Evolutionary conservation across 2,329 filamentous ascomycete genomes (phyloP), one percentile per base, ranked within the genome.

Genomic region (Fusarium continuum): DNA sequence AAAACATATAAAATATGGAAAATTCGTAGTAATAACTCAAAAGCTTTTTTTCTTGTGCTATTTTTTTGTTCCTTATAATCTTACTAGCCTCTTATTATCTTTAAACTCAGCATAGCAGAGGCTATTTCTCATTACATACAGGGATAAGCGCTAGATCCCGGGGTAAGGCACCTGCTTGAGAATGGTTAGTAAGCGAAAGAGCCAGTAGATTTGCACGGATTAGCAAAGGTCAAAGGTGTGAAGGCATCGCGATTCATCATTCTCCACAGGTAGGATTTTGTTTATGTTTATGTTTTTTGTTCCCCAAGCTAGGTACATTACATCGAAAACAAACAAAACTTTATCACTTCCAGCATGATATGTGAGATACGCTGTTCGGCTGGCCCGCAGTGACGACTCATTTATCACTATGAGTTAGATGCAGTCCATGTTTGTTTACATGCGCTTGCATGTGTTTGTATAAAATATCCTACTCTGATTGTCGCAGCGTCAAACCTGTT

Each of bases 121-220:
- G n/a, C n/a, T n/a, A n/a, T n/a, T n/a, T n/a, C n/a, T n/a, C n/a
- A n/a, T n/a, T n/a, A n/a, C n/a, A n/a, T n/a, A n/a, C n/a, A n/a
- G n/a, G n/a, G n/a, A n/a, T n/a, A n/a, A n/a, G 3, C 2, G 17
- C 11, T 36, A 16, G 23, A 40, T 28, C 29, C 48, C 49, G 55
- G 38, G 35, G 45, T 55, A 55, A 41, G n/a, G n/a, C n/a, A 55
- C 44, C 48, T 50, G 48, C 6, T 4, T n/a, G 20, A 23, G 23
- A 22, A 6, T 20, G 4, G 14, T 65, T 45, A 64, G 16, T 65
- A 57, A 65, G 49, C 32, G 8, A 10, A 13, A 2, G 19, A 28
- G 13, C 65, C 66, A 69, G 54, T 69, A 28, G 22, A 54, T 43
- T 56, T 52, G 40, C 35, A 49, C 16, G 53, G 44, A 68, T 68